A percentile compares a stretch with the other conserved stretches of the same genome.
These are phyloP conservation scores for Poa pratensis DNA, from an alignment of 176 grass and related monocot genomes.

Conservation along the genomic window DNA sequence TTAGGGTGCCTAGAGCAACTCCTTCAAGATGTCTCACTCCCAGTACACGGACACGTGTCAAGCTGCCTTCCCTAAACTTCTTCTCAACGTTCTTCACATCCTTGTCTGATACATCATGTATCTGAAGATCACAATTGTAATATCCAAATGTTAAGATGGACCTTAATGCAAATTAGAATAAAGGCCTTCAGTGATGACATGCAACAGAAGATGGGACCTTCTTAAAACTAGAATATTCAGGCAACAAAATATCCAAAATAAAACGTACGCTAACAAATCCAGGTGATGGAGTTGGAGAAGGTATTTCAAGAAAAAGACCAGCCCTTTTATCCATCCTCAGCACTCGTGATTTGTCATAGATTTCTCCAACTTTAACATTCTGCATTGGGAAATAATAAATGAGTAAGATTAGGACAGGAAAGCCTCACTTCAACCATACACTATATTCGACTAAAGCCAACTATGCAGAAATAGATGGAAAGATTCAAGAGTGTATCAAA, in stretches of 20 bases:
- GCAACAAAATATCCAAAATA: conserved; percentile 21
- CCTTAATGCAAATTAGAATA: conserved; percentile 28
- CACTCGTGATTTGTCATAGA: conserved; percentile 76
- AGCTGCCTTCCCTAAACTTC: conserved; percentile 82
- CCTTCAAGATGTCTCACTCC: conserved; percentile 91
- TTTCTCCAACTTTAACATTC: conserved; percentile 85
- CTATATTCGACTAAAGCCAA: conserved; percentile 28
- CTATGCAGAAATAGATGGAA: conserved; percentile 33
- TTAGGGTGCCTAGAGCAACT: conserved; percentile 72
- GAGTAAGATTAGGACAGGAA: conserved; percentile 19
- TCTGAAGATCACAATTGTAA: conserved; percentile 52
- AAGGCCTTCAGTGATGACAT: neutral
- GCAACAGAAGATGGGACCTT: conserved; percentile 4
- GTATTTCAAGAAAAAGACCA: conserved; percentile 91
- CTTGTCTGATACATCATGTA: conserved; percentile 80
- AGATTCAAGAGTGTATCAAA: conserved; percentile 20
- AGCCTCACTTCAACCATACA: neutral
- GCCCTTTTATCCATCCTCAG: conserved; percentile 81
- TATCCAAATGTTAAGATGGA: conserved; percentile 37
- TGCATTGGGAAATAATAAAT: conserved; percentile 43
- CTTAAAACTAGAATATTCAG: neutral
- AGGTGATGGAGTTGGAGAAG: conserved; percentile 72
- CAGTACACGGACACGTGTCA: conserved; percentile 78
- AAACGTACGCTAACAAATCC: conserved; percentile 85
- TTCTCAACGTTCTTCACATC: conserved; percentile 79